Evolutionary conservation across 2,329 filamentous ascomycete species (phyloP), one percentile per base, ranked within the genome.

Genomic region (Trichoderma semiorbis): DNA sequence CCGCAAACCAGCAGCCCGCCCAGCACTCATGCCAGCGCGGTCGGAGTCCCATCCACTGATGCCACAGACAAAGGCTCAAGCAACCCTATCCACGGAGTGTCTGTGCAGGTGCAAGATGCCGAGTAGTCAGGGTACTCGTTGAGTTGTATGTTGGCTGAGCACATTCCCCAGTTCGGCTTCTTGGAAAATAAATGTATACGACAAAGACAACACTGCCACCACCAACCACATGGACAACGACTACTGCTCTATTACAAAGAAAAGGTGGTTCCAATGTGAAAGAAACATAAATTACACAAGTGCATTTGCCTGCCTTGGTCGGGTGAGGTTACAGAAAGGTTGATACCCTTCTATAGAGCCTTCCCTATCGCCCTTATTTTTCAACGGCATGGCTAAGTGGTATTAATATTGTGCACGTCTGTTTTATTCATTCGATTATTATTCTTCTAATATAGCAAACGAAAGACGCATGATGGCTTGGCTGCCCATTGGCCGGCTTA

Each of bases 1-100:
- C 90, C 90, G 2, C 89, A 90, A 76, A 92, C 88, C 78, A 90
- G 85, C 78, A 90, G 87, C 72, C 85, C 90, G 3, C 88, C 90
- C 5, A 93, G 90, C 79, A 88, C 89, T 3, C 89, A 85, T 74
- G 85, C 85, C 47, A 90, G 89, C 77, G 87, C 88, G 64, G 79
- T 83, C 16, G 85, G 83, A 28, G 81, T 82, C 34, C 76, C 77
- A 8, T 75, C 77, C 12, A 78, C 79, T 21, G 79, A 81, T 14
- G 57, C 55, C 39, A 71, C 72, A 63, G 78, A 75, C 64, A 77
- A 78, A 73, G 26, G 72, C n/a, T 60, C 74, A 18, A 61, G 61
- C n/a, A 68, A 73, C 34, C 43, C 72, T 10, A 60, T 71, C 16
- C 73, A 73, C 16, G 72, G 65, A 36, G 72, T 75, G 55, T 69